These are phyloP conservation scores for Neolecta irregularis DNA, from an alignment of 1,139 yeast species.

Conservation along the genomic window DNA sequence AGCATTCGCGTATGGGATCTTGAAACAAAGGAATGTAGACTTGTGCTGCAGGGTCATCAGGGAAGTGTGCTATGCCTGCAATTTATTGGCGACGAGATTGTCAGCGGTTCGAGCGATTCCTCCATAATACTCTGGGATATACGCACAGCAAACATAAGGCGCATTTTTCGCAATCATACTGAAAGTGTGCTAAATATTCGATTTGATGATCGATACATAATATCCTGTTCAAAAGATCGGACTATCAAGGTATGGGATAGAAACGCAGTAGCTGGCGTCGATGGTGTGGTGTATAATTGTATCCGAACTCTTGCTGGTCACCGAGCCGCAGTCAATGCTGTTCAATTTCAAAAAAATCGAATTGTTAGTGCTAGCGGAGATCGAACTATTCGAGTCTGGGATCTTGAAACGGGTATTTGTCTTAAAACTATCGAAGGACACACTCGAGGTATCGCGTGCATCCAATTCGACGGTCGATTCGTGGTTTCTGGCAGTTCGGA, in stretches of 20 bases:
- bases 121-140: conserved; percentile 32
- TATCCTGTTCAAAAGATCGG: conserved; percentile 14
- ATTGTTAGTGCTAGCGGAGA: conserved; percentile 40
- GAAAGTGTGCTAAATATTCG: conserved; percentile 12
- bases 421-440: conserved; percentile 38
- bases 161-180: conserved; percentile 52
- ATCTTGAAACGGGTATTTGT: conserved; percentile 79
- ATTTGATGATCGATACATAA: conserved; percentile 10
- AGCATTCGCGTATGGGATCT: conserved; percentile 13
- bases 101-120: conserved; percentile 23
- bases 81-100: conserved; percentile 10
- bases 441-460: conserved; percentile 14
- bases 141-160: conserved; percentile 42
- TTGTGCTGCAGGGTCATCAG: conserved; percentile 10
- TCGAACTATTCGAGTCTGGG: conserved; percentile 94
- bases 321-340: conserved; percentile 14
- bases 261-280: neutral
- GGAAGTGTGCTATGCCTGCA: conserved; percentile 14
- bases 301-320: conserved; percentile 12
- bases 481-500: conserved; percentile 23
- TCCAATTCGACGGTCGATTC: conserved; percentile 16
- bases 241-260: conserved; percentile 13
- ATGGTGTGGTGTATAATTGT: conserved; percentile 5
- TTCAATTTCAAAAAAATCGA: conserved; percentile 9
- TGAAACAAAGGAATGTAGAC: conserved; percentile 8